These are phyloP conservation scores for Nakazawaea ernobii DNA, from an alignment of 805 yeast species.

Conservation along the genomic window DNA sequence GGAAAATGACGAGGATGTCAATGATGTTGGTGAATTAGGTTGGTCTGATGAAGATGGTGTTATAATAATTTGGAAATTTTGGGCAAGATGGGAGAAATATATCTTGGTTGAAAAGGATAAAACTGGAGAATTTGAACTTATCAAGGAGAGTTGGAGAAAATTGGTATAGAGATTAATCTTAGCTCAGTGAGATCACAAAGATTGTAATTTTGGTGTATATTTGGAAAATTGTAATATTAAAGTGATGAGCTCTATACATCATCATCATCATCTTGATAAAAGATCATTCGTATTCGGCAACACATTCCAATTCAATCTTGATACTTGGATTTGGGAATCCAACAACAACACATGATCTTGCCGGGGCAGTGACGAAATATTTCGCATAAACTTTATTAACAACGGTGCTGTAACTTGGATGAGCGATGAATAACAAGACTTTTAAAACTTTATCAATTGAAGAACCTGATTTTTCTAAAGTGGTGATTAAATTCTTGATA, in stretches of 20 bases:
- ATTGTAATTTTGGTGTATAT: background rate
- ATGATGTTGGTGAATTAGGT: constrained; percentile 47
- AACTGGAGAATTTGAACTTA: constrained; percentile 44
- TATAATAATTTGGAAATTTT: constrained; percentile 67
- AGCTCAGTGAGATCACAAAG: too few species aligned
- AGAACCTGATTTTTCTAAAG: constrained; percentile 39
- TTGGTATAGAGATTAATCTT: constrained; percentile 9
- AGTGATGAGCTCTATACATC: too few species aligned
- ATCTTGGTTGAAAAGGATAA: constrained; percentile 48
- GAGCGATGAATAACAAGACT: constrained; percentile 42
- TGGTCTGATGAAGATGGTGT: constrained; percentile 76
- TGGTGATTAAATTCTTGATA: constrained; percentile 34
- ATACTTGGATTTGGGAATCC: constrained; percentile 44
- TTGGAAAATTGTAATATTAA: too few species aligned
- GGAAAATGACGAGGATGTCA: constrained; percentile 15
- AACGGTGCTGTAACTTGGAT: constrained; percentile 33
- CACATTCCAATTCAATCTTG: constrained; percentile 47
- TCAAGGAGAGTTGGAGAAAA: constrained; percentile 68
- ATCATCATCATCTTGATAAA: background rate
- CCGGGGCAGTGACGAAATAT: constrained; percentile 43
- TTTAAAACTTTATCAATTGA: constrained; percentile 41
- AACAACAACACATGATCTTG: constrained; percentile 47
- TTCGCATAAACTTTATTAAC: constrained; percentile 42
- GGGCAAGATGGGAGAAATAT: constrained; percentile 84
- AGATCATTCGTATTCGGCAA: constrained; percentile 28